These are phyloP conservation scores for Sporobolomyces pararoseus DNA, from an alignment of 768 basidiomycete genomes.

Conservation along the genomic window DNA sequence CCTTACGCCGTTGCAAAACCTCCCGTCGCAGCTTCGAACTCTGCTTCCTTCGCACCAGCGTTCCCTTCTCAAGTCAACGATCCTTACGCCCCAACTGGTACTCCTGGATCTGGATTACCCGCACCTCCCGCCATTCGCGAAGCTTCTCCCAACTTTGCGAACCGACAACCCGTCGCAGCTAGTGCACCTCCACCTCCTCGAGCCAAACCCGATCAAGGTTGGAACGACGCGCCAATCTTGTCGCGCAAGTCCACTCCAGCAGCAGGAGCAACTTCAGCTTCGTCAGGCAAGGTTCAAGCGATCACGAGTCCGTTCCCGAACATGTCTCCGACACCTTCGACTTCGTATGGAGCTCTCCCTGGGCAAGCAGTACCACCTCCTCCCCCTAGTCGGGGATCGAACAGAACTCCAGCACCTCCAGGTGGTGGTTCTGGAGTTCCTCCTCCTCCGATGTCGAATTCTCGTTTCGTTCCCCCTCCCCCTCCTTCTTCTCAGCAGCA, in stretches of 20 bases:
- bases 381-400: conserved; percentile 55
- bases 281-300: conserved; percentile 14
- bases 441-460: conserved; percentile 42
- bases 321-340: conserved; percentile 3
- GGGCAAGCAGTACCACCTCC: conserved; percentile 39
- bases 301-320: conserved; percentile 43
- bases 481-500: conserved; percentile 54
- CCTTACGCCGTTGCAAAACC: conserved; percentile 20
- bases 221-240: conserved; percentile 40
- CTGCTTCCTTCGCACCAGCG: neutral
- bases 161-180: neutral
- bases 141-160: conserved; percentile 25
- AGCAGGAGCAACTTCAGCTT: neutral
- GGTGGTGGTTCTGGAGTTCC: neutral
- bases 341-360: neutral
- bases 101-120: conserved; percentile 29
- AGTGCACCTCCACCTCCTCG: conserved; percentile 30
- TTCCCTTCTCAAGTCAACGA: conserved; percentile 17
- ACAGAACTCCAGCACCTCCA: conserved; percentile 35
- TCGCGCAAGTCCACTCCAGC: conserved; percentile 32
- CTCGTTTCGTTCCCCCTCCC: conserved; percentile 54
- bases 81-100: conserved; percentile 28
- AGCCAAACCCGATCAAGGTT: conserved; percentile 24
- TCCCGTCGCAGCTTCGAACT: neutral
- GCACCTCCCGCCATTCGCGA: conserved; percentile 35